A percentile compares a stretch with the other conserved stretches of the same genome.
phyloP scores from a whole-genome alignment of 1,284 basidiomycete species.

The Xanthoconium separans region DNA sequence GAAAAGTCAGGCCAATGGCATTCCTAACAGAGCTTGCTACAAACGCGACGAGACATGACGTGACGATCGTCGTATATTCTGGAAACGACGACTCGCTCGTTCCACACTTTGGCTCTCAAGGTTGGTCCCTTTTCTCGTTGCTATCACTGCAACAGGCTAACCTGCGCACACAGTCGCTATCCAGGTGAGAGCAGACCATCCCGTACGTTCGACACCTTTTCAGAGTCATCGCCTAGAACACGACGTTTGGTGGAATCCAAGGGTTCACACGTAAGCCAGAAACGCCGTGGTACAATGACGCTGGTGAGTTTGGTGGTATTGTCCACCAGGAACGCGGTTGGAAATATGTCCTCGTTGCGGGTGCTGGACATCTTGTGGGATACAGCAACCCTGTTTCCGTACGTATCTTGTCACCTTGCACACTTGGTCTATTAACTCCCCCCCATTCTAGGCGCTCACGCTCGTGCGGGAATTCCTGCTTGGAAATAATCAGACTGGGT shows the following conservation, averaged over 20 bases:
- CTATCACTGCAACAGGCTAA: conserved; percentile 5
- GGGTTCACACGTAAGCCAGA: conserved; percentile 67
- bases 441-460: conserved; percentile 43
- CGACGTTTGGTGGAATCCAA: conserved; percentile 71
- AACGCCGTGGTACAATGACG: conserved; percentile 62
- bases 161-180: conserved; percentile 48
- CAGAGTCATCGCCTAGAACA: conserved; percentile 47
- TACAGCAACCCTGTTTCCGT: conserved; percentile 51
- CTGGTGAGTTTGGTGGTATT: conserved; percentile 58
- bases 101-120: conserved; percentile 61
- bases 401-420: conserved; percentile 20
- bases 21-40: conserved; percentile 64
- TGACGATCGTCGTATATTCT: conserved; percentile 60
- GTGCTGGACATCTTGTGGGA: conserved; percentile 59
- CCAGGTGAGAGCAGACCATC: conserved; percentile 40
- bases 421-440: not conserved
- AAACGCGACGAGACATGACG: conserved; percentile 48
- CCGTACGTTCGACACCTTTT: not conserved
- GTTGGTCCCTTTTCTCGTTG: conserved; percentile 34
- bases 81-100: conserved; percentile 69
- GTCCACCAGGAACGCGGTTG: conserved; percentile 71
- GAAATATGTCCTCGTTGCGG: conserved; percentile 60
- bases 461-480: conserved; percentile 60
- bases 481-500: conserved; percentile 51
- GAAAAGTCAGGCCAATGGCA: conserved; percentile 51